These are phyloP conservation scores for Malassezia obtusa DNA, from an alignment of 1,284 basidiomycete genomes.

Conservation along the genomic window DNA sequence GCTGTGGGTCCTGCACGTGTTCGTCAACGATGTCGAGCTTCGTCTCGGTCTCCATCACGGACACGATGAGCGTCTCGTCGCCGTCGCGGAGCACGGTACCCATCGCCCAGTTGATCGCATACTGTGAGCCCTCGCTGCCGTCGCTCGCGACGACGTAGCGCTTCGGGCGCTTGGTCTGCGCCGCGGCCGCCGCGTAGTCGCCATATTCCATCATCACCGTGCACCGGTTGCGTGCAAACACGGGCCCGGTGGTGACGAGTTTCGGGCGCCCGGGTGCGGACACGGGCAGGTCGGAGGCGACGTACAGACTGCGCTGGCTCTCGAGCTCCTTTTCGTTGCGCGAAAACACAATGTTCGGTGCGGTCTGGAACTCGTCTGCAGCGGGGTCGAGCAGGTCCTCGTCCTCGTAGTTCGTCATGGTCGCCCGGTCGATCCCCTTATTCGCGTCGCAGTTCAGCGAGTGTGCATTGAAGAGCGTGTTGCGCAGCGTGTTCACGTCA, in stretches of 20 bases:
- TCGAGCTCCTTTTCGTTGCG: slow-evolving; percentile 7
- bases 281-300: slow-evolving; percentile 2
- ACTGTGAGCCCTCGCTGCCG: slow-evolving; percentile 59
- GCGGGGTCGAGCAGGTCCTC: slow-evolving; percentile 16
- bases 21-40: slow-evolving; percentile 54
- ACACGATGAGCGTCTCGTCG: slow-evolving; percentile 59
- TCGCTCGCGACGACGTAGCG: slow-evolving; percentile 86
- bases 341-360: slow-evolving; percentile 16
- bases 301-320: slow-evolving; percentile 1
- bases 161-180: slow-evolving; percentile 56
- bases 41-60: slow-evolving; percentile 80
- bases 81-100: slow-evolving; percentile 91
- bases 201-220: slow-evolving; percentile 74
- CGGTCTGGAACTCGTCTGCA: slow-evolving; percentile 18
- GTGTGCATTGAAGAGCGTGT: slow-evolving; percentile 14
- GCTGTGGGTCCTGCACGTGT: slow-evolving; percentile 55
- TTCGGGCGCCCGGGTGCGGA: slow-evolving; percentile 5
- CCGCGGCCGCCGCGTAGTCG: slow-evolving; percentile 29
- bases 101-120: slow-evolving; percentile 57
- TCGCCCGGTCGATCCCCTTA: not conserved
- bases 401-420: slow-evolving; percentile 17
- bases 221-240: slow-evolving; percentile 80
- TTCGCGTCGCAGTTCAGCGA: not conserved
- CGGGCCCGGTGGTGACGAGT: slow-evolving; percentile 3
- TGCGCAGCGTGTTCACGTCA: slow-evolving; percentile 5